These are phyloP conservation scores for Lachnellula occidentalis DNA, from an alignment of 2,329 filamentous ascomycete genomes.

Conservation along the genomic window DNA sequence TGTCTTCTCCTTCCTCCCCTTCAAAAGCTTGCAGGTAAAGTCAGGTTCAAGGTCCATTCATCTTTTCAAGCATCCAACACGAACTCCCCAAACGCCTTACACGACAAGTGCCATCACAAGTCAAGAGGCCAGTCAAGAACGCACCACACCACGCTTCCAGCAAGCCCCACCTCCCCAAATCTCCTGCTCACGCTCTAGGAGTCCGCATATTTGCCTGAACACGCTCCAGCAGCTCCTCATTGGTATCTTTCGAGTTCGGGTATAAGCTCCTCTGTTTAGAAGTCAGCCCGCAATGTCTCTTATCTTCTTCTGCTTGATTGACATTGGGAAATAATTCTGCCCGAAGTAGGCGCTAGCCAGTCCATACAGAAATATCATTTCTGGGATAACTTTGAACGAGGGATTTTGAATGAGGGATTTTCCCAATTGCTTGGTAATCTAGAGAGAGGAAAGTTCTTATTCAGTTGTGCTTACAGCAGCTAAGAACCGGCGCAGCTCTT, in stretches of 20 bases:
- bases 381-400: not conserved
- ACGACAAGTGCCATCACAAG: too few species aligned
- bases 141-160: too few species aligned
- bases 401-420: not conserved
- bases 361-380: not conserved
- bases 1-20: too few species aligned
- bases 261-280: constrained; percentile 54
- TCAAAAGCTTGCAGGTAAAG: too few species aligned
- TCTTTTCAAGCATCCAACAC: too few species aligned
- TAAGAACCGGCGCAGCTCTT: constrained; percentile 78
- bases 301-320: not conserved
- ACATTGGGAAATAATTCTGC: not conserved
- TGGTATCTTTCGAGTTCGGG: constrained; percentile 52
- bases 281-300: not conserved
- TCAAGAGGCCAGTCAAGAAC: too few species aligned
- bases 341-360: not conserved
- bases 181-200: constrained; percentile 18
- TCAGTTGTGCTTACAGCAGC: constrained; percentile 55
- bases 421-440: not conserved
- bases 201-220: constrained; percentile 63
- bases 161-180: too few species aligned
- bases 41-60: too few species aligned
- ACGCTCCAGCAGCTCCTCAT: constrained; percentile 60
- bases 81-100: too few species aligned
- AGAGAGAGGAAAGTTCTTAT: not conserved